A percentile compares a stretch with the other conserved stretches of the same genome.
Conservation (phyloP, 2,329 filamentous ascomycete species). For the Metarhizium rileyi region DNA sequence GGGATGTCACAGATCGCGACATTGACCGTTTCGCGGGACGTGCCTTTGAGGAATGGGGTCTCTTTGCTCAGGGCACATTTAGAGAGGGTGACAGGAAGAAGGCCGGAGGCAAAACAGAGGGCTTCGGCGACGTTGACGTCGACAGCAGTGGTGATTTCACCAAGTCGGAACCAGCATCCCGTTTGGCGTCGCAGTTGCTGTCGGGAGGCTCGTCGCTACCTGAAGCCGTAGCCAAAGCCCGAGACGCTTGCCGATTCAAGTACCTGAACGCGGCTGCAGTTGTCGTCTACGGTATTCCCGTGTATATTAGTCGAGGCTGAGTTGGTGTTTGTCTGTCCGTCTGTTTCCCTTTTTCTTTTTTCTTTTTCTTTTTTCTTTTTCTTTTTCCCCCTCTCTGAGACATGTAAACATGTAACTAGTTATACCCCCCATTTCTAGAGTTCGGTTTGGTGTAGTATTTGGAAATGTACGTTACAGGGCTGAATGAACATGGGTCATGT, state of each 20-base stretch:
- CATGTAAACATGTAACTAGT: not conserved
- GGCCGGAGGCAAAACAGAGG: slow-evolving; percentile 16
- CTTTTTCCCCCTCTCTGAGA: not conserved
- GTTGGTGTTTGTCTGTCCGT: slow-evolving; percentile 9
- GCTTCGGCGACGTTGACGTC: not conserved
- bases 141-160: not conserved
- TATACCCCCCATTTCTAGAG: not conserved
- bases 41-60: slow-evolving; percentile 78
- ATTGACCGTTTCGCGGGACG: slow-evolving; percentile 84
- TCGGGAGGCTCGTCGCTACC: slow-evolving; percentile 44
- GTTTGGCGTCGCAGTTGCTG: slow-evolving; percentile 16
- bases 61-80: slow-evolving; percentile 45
- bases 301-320: slow-evolving; percentile 52
- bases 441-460: not conserved
- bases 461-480: too few relatives aligned
- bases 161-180: slow-evolving; percentile 15
- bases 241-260: slow-evolving; percentile 71
- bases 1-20: slow-evolving; percentile 97
- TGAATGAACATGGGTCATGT: too few relatives aligned
- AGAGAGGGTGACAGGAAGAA: slow-evolving; percentile 21
- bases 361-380: not conserved
- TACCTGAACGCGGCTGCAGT: slow-evolving; percentile 92
- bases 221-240: slow-evolving; percentile 69
- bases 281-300: slow-evolving; percentile 89
- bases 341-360: not conserved